Percentiles rank a stretch among this genome's conserved stretches.
phyloP scores from a whole-genome alignment of 192 early-diverging fungal genomes.

The Jimgerdemannia lactiflua region DNA sequence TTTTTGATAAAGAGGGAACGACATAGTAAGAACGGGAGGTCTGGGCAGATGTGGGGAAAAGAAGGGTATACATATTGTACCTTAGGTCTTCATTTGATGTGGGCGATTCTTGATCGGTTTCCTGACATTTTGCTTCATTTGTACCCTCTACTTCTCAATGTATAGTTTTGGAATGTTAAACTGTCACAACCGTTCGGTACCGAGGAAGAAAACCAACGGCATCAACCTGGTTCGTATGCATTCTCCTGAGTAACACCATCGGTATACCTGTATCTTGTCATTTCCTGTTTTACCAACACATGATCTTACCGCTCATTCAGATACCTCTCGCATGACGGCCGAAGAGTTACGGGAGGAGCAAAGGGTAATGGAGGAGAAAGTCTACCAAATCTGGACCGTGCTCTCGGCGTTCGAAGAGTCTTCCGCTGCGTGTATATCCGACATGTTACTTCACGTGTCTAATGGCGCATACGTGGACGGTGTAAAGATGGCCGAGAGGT shows the following conservation, averaged over 20 bases:
- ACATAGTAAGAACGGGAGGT: no score
- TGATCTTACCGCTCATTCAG: conserved; percentile 5
- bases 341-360: conserved; percentile 41
- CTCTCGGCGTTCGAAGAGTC: conserved; percentile 89
- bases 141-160: background rate
- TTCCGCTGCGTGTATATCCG: conserved; percentile 85
- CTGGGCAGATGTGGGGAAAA: no score
- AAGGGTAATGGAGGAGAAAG: conserved; percentile 81
- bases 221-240: background rate
- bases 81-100: no score
- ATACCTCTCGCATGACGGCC: conserved; percentile 15
- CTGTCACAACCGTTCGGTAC: conserved; percentile 22
- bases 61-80: no score
- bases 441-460: conserved; percentile 82
- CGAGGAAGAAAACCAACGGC: background rate
- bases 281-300: conserved; percentile 9
- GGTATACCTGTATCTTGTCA: background rate
- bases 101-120: no score
- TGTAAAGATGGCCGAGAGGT: conserved; percentile 68
- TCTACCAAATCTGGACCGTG: conserved; percentile 78
- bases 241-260: background rate
- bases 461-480: conserved; percentile 70
- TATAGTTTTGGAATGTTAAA: conserved; percentile 64
- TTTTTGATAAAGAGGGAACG: background rate
- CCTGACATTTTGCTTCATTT: no score